A percentile compares a stretch with the other conserved stretches of the same genome.
Evolutionary conservation across 2,329 filamentous ascomycete species (phyloP).

Genomic region (Fusarium pilosicola): DNA sequence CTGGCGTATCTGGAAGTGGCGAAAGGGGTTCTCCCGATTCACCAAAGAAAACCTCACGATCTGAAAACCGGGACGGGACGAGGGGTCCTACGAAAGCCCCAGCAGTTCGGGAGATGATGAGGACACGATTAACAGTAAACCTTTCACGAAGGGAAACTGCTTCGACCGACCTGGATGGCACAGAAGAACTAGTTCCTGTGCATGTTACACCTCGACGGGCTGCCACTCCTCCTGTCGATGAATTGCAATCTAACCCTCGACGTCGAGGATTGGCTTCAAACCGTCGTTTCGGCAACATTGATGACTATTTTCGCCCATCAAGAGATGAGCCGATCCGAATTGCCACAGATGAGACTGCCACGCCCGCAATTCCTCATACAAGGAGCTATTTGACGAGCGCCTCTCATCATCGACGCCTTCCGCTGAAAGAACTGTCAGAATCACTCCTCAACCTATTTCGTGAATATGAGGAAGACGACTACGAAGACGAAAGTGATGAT

Average conservation of each 20-base stretch:
- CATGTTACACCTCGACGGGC: conserved; percentile 35
- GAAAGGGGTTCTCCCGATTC: background rate
- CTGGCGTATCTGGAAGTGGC: background rate
- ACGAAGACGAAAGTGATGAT: conserved; percentile 16
- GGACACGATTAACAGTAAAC: conserved; percentile 46
- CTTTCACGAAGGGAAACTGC: conserved; percentile 48
- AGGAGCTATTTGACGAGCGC: conserved; percentile 4
- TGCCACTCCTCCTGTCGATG: conserved; percentile 3
- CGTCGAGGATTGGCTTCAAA: conserved; percentile 5
- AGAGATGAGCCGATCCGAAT: conserved; percentile 46
- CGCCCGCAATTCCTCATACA: conserved; percentile 22
- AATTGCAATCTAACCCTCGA: background rate
- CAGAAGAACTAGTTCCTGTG: conserved; percentile 38
- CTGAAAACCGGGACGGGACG: background rate
- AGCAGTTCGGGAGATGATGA: conserved; percentile 38
- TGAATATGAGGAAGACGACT: conserved; percentile 33
- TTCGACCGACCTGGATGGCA: conserved; percentile 44
- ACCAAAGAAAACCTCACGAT: background rate
- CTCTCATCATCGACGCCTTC: conserved; percentile 23
- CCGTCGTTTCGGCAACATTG: conserved; percentile 42
- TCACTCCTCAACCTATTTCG: conserved; percentile 33
- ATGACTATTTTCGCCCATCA: conserved; percentile 45
- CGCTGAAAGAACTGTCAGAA: conserved; percentile 39
- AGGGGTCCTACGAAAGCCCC: background rate
- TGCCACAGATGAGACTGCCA: conserved; percentile 50